These are phyloP conservation scores for Mycotypha africana DNA, from an alignment of 371 early-diverging fungal genomes.

Conservation along the genomic window DNA sequence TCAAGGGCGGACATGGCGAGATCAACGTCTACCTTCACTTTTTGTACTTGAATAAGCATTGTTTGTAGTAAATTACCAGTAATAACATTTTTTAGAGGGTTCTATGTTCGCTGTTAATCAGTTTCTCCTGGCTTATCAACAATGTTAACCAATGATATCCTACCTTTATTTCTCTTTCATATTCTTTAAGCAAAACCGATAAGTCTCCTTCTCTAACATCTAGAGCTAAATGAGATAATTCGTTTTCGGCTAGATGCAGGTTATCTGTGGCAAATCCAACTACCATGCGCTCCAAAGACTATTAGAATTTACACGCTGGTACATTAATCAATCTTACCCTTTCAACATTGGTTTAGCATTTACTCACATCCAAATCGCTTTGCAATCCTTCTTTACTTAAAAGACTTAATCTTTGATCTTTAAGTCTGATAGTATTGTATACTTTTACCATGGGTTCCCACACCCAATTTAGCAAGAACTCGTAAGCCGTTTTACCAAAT, in stretches of 20 bases:
- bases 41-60: conserved; percentile 88
- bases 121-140: too few relatives aligned
- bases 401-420: conserved; percentile 67
- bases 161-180: conserved; percentile 78
- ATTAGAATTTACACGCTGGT: too few relatives aligned
- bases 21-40: conserved; percentile 88
- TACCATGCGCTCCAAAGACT: conserved; percentile 89
- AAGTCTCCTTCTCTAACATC: conserved; percentile 75
- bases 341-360: too few relatives aligned
- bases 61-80: conserved; percentile 74
- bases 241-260: conserved; percentile 32
- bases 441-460: conserved; percentile 69
- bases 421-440: conserved; percentile 83
- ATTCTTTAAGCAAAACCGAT: conserved; percentile 68
- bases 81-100: conserved; percentile 60
- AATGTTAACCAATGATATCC: too few relatives aligned
- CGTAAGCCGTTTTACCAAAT: conserved; percentile 43
- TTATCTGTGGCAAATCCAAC: conserved; percentile 71
- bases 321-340: too few relatives aligned
- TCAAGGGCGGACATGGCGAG: conserved; percentile 91
- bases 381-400: conserved; percentile 71
- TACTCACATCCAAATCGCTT: conserved; percentile 71
- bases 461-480: conserved; percentile 74
- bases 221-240: conserved; percentile 30
- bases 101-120: conserved; percentile 10